phyloP scores from a whole-genome alignment of 352 stramenopile genomes.

The Globisporangium apiculatum region DNA sequence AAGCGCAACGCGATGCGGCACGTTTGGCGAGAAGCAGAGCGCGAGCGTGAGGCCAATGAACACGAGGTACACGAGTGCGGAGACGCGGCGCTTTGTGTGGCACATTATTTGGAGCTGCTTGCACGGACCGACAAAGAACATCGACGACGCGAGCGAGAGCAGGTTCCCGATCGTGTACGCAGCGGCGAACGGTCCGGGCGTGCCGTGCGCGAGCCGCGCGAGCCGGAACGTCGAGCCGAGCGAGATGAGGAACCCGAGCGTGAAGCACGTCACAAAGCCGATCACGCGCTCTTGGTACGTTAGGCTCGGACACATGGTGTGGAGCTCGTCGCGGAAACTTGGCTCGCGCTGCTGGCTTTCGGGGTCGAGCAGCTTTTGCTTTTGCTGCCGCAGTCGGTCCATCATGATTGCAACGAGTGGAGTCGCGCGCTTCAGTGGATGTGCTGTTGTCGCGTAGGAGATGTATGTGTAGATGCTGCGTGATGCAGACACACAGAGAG shows the following conservation, averaged over 20 bases:
- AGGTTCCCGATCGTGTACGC: constrained; percentile 85
- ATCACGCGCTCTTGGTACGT: constrained; percentile 83
- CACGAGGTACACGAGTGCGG: constrained; percentile 61
- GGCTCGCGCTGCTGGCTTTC: constrained; percentile 31
- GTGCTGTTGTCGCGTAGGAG: too few relatives aligned
- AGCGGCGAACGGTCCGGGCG: constrained; percentile 77
- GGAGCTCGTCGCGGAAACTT: constrained; percentile 21
- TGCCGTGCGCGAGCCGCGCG: constrained; percentile 63
- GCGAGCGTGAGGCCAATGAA: constrained; percentile 75
- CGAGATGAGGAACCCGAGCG: constrained; percentile 75
- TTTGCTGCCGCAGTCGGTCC: constrained; percentile 56
- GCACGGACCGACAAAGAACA: constrained; percentile 81
- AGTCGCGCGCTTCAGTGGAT: too few relatives aligned
- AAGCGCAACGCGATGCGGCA: constrained; percentile 62
- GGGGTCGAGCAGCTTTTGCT: constrained; percentile 76
- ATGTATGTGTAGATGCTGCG: too few relatives aligned
- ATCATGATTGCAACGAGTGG: constrained; percentile 26
- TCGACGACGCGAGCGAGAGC: constrained; percentile 70
- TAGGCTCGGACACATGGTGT: constrained; percentile 55
- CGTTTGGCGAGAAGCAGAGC: constrained; percentile 61
- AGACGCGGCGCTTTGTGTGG: constrained; percentile 61
- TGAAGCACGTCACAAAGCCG: constrained; percentile 73
- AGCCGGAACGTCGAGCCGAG: constrained; percentile 79
- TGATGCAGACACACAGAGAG: too few relatives aligned
- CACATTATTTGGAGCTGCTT: constrained; percentile 85